Conservation (phyloP, 2,329 filamentous ascomycete species). For the Davidsoniella eucalypti region DNA sequence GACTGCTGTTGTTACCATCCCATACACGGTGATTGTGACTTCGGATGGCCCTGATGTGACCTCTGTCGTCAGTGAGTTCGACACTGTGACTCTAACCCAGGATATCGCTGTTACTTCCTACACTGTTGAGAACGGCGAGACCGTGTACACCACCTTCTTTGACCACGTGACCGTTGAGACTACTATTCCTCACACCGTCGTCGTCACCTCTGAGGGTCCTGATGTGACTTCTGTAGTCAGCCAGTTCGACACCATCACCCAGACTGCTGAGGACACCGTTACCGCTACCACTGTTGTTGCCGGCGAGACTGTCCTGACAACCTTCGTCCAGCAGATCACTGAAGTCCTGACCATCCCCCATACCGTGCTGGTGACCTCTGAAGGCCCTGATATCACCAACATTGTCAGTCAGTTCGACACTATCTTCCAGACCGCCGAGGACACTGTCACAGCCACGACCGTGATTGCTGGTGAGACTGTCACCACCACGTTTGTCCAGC, state of each 20-base stretch:
- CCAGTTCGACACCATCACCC: constrained; percentile 2
- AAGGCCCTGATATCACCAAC: constrained; percentile 1
- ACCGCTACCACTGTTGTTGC: constrained; percentile 3
- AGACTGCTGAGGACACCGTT: background rate
- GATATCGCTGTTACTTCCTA: background rate
- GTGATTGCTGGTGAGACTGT: constrained; percentile 8
- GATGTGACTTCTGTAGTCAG: constrained; percentile 1
- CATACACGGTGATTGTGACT: constrained; percentile 2
- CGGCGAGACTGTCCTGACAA: constrained; percentile 8
- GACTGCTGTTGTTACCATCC: background rate
- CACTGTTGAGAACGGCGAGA: constrained; percentile 6
- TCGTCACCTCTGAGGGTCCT: constrained; percentile 5
- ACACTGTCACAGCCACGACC: constrained; percentile 1
- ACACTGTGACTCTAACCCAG: background rate
- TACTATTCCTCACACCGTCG: background rate
- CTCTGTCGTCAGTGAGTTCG: background rate
- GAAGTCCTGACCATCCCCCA: background rate
- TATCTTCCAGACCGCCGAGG: constrained; percentile 3
- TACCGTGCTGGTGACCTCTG: background rate
- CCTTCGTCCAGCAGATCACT: background rate
- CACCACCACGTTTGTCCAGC: background rate
- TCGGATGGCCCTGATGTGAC: constrained; percentile 5
- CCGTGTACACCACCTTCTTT: constrained; percentile 5
- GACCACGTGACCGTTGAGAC: constrained; percentile 3
- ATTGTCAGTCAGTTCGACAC: background rate